These are phyloP conservation scores for Podospora sp. DNA, from an alignment of 495 filamentous ascomycete species.

Conservation along the genomic window DNA sequence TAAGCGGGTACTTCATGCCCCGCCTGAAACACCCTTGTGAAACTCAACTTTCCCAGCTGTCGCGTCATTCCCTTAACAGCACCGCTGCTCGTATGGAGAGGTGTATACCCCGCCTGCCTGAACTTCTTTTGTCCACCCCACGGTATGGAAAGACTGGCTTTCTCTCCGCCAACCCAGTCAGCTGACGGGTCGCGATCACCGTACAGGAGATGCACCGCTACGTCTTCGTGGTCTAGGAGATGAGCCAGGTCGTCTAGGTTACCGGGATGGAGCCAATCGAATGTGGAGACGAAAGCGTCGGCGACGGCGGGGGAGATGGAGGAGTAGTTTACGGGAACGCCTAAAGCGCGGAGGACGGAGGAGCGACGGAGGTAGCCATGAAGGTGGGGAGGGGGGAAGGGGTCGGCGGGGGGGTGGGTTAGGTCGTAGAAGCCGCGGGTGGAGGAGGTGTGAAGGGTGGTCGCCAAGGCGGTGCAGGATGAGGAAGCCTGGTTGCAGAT, in stretches of 20 bases:
- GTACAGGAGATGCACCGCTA: conserved; percentile 69
- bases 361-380: conserved; percentile 61
- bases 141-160: conserved; percentile 53
- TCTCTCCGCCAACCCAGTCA: conserved; percentile 66
- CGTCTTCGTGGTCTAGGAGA: conserved; percentile 45
- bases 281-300: conserved; percentile 52
- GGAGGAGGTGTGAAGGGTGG: too few species aligned
- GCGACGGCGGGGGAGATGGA: conserved; percentile 52
- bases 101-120: too few species aligned
- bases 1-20: conserved; percentile 74
- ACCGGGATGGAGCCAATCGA: conserved; percentile 50
- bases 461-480: background rate
- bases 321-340: conserved; percentile 69
- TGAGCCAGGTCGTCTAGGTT: conserved; percentile 51
- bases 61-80: background rate
- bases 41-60: conserved; percentile 64
- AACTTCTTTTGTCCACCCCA: background rate
- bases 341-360: conserved; percentile 61
- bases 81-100: too few species aligned
- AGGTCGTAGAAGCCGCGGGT: conserved; percentile 64
- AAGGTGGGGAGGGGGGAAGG: conserved; percentile 64
- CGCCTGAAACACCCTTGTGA: conserved; percentile 63
- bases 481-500: too few species aligned
- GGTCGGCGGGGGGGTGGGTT: conserved; percentile 48
- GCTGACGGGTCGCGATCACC: conserved; percentile 37